Percentiles rank a stretch among this genome's conserved stretches.
Conservation (phyloP, 805 yeast genomes). For the Teunomyces cretensis region DNA sequence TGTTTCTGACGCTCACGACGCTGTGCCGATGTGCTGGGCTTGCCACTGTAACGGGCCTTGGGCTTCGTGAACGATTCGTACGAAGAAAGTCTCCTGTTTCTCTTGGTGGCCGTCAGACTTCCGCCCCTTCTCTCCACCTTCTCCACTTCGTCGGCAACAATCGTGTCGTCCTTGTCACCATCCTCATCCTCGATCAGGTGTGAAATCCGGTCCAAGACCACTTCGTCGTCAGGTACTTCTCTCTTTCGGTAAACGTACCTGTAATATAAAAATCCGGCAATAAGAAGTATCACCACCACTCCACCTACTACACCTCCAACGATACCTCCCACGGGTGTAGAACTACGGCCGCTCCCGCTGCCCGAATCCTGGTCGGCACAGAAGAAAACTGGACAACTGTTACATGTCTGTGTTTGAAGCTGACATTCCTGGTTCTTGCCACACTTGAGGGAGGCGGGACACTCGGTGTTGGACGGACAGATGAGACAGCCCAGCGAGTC, state of each 20-base stretch:
- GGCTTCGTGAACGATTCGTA: conserved; percentile 47
- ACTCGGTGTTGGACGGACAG: conserved; percentile 43
- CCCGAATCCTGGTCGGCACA: conserved; percentile 18
- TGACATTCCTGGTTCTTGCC: conserved; percentile 52
- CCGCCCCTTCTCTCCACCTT: conserved; percentile 1
- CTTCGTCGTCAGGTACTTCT: conserved; percentile 31
- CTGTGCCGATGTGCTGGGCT: conserved; percentile 6
- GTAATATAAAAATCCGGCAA: conserved; percentile 35
- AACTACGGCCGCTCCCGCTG: conserved; percentile 5
- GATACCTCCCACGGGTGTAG: conserved; percentile 47
- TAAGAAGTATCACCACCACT: conserved; percentile 43
- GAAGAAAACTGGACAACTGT: conserved; percentile 52
- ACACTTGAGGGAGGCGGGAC: conserved; percentile 50
- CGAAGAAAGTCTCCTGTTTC: conserved; percentile 29
- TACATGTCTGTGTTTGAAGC: conserved; percentile 56
- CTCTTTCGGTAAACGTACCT: conserved; percentile 32
- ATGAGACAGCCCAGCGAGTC: conserved; percentile 39
- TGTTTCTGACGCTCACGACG: conserved; percentile 16
- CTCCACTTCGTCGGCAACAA: conserved; percentile 8
- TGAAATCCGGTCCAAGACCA: conserved; percentile 10
- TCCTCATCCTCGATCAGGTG: conserved; percentile 4
- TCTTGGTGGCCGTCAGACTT: background rate
- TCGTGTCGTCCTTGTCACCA: conserved; percentile 8
- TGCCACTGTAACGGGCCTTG: conserved; percentile 18
- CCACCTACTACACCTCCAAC: conserved; percentile 77